A percentile compares a stretch with the other conserved stretches of the same genome.
Evolutionary conservation across 805 yeast genomes (phyloP).

Genomic region (Vanderwaltozyma yarrowii): DNA sequence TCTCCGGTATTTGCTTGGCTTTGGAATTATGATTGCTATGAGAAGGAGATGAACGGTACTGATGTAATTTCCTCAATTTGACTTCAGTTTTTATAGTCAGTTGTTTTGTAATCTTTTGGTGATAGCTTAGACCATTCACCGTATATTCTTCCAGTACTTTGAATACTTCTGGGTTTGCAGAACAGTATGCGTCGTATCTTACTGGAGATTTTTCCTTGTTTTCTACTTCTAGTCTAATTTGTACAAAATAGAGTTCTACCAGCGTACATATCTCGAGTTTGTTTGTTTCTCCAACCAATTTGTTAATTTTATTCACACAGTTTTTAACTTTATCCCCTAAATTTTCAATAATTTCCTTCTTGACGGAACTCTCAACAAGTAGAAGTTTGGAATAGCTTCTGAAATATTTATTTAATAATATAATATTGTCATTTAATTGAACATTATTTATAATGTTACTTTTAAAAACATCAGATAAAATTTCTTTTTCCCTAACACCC

Average conservation of each 20-base stretch:
- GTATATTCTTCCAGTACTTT: background rate
- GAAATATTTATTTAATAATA: too few relatives aligned
- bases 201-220: background rate
- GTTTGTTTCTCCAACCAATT: background rate
- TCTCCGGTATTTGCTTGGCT: background rate
- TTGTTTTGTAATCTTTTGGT: background rate
- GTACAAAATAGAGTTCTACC: conserved; percentile 1
- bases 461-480: background rate
- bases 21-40: background rate
- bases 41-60: too few relatives aligned
- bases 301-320: background rate
- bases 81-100: background rate
- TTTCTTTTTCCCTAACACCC: conserved; percentile 2
- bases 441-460: background rate
- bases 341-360: background rate
- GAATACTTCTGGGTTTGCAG: background rate
- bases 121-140: background rate
- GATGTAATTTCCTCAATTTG: background rate
- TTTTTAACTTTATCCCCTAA: background rate
- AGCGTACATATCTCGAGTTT: background rate
- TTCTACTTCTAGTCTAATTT: background rate
- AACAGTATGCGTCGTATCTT: background rate
- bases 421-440: too few relatives aligned
- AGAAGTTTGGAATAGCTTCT: too few relatives aligned
- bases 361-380: too few relatives aligned